phyloP scores from a whole-genome alignment of 257 asterid species.

The Nicotiana sylvestris region DNA sequence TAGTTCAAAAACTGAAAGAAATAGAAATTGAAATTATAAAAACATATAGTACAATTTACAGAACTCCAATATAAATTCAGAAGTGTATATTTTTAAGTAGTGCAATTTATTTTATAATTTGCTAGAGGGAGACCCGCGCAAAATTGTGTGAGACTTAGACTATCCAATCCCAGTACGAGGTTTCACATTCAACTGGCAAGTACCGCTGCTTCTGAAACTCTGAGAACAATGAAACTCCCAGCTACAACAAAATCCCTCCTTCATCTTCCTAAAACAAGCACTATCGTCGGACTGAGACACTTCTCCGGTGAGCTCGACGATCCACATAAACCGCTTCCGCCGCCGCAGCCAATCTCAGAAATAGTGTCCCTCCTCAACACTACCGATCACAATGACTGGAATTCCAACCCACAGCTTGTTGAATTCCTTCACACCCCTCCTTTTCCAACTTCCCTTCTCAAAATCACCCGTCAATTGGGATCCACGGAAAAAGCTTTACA shows the following conservation, averaged over 20 bases:
- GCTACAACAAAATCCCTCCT: slow-evolving; percentile 1
- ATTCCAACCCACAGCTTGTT: slow-evolving; percentile 36
- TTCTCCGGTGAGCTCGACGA: slow-evolving; percentile 16
- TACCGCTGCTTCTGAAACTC: neutral
- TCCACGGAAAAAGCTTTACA: slow-evolving; percentile 47
- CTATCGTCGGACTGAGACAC: slow-evolving; percentile 16
- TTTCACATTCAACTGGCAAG: neutral
- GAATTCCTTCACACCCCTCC: slow-evolving; percentile 42
- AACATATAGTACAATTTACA: no score
- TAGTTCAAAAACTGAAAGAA: no score
- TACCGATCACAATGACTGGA: slow-evolving; percentile 52
- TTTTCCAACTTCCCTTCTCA: slow-evolving; percentile 47
- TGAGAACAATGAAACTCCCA: slow-evolving; percentile 25
- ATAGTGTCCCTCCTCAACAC: slow-evolving; percentile 43
- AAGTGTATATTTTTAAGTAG: no score
- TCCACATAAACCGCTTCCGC: slow-evolving; percentile 2
- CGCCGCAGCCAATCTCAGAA: slow-evolving; percentile 22
- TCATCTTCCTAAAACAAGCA: slow-evolving; percentile 13
- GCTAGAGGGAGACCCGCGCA: neutral
- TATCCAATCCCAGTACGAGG: neutral
- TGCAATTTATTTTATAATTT: neutral
- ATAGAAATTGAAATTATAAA: no score
- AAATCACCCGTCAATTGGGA: slow-evolving; percentile 59
- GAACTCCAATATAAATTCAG: no score
- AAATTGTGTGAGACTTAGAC: neutral